These are phyloP conservation scores for Ophiosphaerella narmari DNA, from an alignment of 2,329 filamentous ascomycete genomes.

Conservation along the genomic window DNA sequence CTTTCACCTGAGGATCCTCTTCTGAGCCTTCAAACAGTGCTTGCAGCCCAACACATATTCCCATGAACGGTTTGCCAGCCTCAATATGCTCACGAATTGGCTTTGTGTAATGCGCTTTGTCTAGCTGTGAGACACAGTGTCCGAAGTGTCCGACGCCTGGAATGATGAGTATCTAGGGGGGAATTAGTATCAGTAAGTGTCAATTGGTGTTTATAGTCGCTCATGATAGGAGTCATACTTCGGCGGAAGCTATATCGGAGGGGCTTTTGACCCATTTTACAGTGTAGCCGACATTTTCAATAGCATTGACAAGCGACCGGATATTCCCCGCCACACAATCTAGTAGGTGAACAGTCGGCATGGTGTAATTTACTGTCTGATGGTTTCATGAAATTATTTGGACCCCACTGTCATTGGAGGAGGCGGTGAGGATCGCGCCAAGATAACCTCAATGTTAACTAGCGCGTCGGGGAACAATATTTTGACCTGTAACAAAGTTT, in stretches of 20 bases:
- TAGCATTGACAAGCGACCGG: constrained; percentile 93
- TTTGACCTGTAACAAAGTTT: too few relatives aligned
- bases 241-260: constrained; percentile 80
- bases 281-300: constrained; percentile 91
- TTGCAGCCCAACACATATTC: constrained; percentile 93
- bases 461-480: too few relatives aligned
- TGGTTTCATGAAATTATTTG: too few relatives aligned
- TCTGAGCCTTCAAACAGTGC: constrained; percentile 85
- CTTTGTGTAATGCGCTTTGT: constrained; percentile 79
- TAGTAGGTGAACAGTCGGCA: constrained; percentile 78
- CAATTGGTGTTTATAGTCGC: constrained; percentile 27
- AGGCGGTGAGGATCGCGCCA: too few relatives aligned
- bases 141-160: constrained; percentile 98
- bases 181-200: constrained; percentile 40
- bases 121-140: constrained; percentile 86
- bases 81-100: constrained; percentile 82
- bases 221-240: constrained; percentile 59
- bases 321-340: constrained; percentile 97
- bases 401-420: too few relatives aligned
- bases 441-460: too few relatives aligned
- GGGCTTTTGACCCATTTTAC: constrained; percentile 91
- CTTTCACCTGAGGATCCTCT: constrained; percentile 73
- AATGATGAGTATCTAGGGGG: constrained; percentile 80
- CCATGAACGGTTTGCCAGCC: constrained; percentile 96
- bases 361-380: constrained; percentile 44